Percentiles rank a stretch among this genome's conserved stretches.
phyloP scores from a whole-genome alignment of 257 asterid species.

The Paulownia fortunei region DNA sequence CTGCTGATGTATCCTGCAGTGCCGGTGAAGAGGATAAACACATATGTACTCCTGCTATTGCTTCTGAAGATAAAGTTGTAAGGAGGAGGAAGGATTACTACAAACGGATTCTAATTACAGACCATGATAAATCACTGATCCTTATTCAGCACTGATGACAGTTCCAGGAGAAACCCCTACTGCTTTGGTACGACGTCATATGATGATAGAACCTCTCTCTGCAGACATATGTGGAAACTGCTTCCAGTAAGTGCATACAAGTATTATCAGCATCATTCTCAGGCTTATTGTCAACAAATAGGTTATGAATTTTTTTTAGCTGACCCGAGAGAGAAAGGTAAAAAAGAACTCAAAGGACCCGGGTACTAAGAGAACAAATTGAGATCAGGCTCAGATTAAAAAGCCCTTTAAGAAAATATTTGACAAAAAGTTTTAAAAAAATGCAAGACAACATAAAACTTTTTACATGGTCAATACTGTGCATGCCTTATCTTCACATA shows the following conservation, averaged over 20 bases:
- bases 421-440: too few species aligned
- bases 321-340: too few species aligned
- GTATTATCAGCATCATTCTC: neutral
- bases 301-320: neutral
- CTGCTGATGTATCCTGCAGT: too few species aligned
- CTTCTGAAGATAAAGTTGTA: neutral
- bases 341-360: neutral
- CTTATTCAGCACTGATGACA: conserved; percentile 41
- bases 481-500: too few species aligned
- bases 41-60: conserved; percentile 5
- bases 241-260: conserved; percentile 11
- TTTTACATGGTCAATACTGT: too few species aligned
- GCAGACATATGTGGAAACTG: conserved; percentile 39
- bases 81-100: conserved; percentile 11
- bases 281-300: neutral
- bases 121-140: conserved; percentile 6
- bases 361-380: too few species aligned
- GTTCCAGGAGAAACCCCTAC: conserved; percentile 48
- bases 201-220: conserved; percentile 66
- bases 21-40: too few species aligned
- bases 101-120: conserved; percentile 10
- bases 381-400: too few species aligned
- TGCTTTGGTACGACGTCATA: conserved; percentile 49
- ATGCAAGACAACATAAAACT: too few species aligned
- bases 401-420: too few species aligned